phyloP scores from a whole-genome alignment of 2,329 filamentous ascomycete genomes.

The Pseudopithomyces maydicus region DNA sequence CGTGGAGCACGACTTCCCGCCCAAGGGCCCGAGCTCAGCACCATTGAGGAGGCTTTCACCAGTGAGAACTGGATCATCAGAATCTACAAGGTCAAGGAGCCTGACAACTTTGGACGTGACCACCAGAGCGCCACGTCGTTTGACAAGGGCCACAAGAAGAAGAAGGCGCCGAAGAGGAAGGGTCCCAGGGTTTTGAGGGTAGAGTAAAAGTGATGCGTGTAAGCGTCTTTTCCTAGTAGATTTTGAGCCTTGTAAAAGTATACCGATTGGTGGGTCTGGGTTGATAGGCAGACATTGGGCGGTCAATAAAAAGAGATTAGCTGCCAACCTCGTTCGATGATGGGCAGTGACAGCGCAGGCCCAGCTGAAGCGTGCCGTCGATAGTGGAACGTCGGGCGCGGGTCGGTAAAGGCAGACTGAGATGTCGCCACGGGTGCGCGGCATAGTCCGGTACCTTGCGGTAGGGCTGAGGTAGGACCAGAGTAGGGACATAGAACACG shows the following conservation, averaged over 20 bases:
- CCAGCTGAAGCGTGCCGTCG: background rate
- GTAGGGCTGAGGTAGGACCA: constrained; percentile 2
- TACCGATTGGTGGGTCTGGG: constrained; percentile 8
- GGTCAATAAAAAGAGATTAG: constrained; percentile 31
- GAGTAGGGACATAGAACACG: background rate
- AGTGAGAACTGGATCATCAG: constrained; percentile 99
- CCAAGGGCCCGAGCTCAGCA: constrained; percentile 82
- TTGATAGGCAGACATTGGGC: constrained; percentile 29
- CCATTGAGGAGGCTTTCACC: constrained; percentile 94
- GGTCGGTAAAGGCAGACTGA: background rate
- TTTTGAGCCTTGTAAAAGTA: constrained; percentile 36
- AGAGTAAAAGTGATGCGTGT: constrained; percentile 59
- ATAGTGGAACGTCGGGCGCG: background rate
- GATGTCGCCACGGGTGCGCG: background rate
- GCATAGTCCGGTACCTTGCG: background rate
- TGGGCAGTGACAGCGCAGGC: constrained; percentile 4
- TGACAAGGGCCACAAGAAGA: constrained; percentile 82
- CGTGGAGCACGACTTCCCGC: constrained; percentile 81
- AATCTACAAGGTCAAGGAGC: constrained; percentile 99
- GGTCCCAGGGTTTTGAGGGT: constrained; percentile 74
- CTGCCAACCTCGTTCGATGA: constrained; percentile 2
- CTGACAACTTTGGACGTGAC: constrained; percentile 93
- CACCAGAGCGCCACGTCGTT: constrained; percentile 73
- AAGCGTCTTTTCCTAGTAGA: constrained; percentile 19
- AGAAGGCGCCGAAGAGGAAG: constrained; percentile 73